phyloP scores from a whole-genome alignment of 208 protist genomes.

The Crithidia fasciculata region DNA sequence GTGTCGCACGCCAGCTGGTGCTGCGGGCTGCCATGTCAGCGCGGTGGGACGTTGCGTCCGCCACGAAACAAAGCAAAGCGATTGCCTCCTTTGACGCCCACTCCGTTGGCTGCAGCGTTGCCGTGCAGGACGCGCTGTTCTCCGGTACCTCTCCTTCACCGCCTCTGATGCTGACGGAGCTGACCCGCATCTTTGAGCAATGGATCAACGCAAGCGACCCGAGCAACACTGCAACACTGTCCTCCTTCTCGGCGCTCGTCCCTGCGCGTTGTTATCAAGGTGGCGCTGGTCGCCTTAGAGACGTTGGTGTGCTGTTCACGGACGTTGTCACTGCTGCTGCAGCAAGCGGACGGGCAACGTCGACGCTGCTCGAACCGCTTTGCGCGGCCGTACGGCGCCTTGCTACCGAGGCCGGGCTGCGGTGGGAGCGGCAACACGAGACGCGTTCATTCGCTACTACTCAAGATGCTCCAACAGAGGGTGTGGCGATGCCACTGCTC shows the following conservation, averaged over 20 bases:
- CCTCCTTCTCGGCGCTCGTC: too few relatives aligned
- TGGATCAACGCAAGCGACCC: background rate
- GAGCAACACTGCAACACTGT: background rate
- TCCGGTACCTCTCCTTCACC: background rate
- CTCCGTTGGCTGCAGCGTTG: too few relatives aligned
- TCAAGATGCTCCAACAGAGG: too few relatives aligned
- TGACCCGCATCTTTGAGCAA: background rate
- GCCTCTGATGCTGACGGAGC: background rate
- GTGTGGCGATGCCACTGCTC: background rate
- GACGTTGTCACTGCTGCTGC: background rate
- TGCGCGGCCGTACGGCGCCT: background rate
- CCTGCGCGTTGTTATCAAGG: too few relatives aligned
- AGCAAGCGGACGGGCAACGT: too few relatives aligned
- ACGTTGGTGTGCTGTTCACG: background rate
- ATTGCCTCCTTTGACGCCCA: background rate
- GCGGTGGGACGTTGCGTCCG: background rate
- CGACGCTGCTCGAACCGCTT: background rate
- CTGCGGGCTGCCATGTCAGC: background rate
- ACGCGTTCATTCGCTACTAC: background rate
- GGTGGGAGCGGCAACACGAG: background rate
- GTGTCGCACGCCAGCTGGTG: slow-evolving; percentile 20
- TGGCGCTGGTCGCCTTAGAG: background rate
- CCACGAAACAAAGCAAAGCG: background rate
- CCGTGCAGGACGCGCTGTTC: too few relatives aligned
- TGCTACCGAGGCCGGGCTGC: slow-evolving; percentile 1